Percentiles rank a stretch among this genome's conserved stretches.
Evolutionary conservation across 2,329 filamentous ascomycete species (phyloP).

Genomic region (Dactylellina haptotyla): DNA sequence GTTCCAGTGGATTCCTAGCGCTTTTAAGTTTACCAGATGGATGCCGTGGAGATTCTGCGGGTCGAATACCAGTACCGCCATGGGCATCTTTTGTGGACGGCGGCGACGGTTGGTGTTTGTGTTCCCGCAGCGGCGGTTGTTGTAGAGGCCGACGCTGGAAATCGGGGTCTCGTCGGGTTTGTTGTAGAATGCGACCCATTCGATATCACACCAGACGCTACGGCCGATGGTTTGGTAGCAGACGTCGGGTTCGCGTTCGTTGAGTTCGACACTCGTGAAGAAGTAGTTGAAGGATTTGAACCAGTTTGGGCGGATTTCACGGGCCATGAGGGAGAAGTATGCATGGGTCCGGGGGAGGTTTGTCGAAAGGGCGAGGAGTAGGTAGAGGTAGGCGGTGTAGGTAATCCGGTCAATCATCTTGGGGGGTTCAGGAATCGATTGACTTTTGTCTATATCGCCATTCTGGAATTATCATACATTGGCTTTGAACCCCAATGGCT

Average conservation of each 20-base stretch:
- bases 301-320: constrained; percentile 21
- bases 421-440: neutral
- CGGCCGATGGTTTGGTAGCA: constrained; percentile 12
- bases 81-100: neutral
- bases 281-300: constrained; percentile 23
- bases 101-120: neutral
- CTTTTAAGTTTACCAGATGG: constrained; percentile 1
- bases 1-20: constrained; percentile 6
- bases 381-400: neutral
- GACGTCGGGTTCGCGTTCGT: neutral
- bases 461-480: neutral
- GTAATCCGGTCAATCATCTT: neutral
- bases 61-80: neutral
- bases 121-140: neutral
- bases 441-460: neutral
- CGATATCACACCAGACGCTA: constrained; percentile 1
- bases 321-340: constrained; percentile 15
- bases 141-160: neutral
- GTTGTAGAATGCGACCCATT: constrained; percentile 6
- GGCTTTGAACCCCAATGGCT: neutral
- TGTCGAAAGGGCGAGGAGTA: neutral
- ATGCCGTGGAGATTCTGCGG: constrained; percentile 2
- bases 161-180: neutral
- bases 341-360: neutral
- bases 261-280: neutral